Base-by-base conservation (phyloP, 768 basidiomycete genomes). In the Tylopilus sp. region DNA sequence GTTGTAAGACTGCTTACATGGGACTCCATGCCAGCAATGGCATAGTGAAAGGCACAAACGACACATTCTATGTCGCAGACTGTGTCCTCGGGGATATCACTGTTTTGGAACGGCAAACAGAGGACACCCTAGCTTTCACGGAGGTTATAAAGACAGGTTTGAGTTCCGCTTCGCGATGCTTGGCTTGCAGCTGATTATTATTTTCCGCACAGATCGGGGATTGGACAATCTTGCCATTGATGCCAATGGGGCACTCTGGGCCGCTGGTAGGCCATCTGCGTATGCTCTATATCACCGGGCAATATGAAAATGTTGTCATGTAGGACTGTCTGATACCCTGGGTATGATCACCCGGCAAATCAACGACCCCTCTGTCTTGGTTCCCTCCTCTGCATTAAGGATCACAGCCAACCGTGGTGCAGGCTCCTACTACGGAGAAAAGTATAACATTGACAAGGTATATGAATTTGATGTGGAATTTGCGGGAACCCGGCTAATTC, bases 201-300 rank as follows among this genome's bases (percentile, higher is more conserved):
- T 26, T 40, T 46, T 38, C 21, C 21, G 11, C 15, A 10, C 51
- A 80, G 83, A 80, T 59, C 72, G 75, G 28, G 63, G 57, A 4
- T 40, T 85, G 56, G 88, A 90, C 60, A 88, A 89, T 59, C 60
- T 85, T 1, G 70, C 78, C 35, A 62, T 88, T 6, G 85, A 86
- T 55, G 65, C 72, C 21, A 70, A 82, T 33, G 86, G 84, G 7
- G 74, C 73, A 10, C 61, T 88, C 20, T 88, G 83, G 81, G 78
- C 73, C 21, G 81, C 85, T 52, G 78, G 85, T 82, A 52, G 51
- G 69, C 52, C 18, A 35, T 15, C n/a, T 35, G 15, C 3, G 39
- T 22, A 23, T 28, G 17, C 15, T 8, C 25, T 35, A 26, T 30
- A 49, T 46, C 28, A 25, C 40, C 20, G 44, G 23, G 28, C 21